A percentile compares a stretch with the other conserved stretches of the same genome.
phyloP scores from a whole-genome alignment of 331 rosid species.

The Rhamnella rubrinervis region DNA sequence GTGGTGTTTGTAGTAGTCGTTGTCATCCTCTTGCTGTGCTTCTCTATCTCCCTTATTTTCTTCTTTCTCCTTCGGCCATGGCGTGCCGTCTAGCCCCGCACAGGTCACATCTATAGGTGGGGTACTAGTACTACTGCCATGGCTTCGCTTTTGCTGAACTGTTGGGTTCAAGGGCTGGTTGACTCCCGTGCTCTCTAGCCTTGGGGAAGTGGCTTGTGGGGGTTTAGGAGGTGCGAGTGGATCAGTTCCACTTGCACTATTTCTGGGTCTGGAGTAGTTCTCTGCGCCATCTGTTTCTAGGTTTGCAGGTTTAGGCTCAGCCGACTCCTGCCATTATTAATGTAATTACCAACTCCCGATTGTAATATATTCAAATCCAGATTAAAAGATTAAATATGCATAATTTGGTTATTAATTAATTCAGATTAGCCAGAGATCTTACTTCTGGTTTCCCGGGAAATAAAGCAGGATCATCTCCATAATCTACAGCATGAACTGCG shows the following conservation, averaged over 20 bases:
- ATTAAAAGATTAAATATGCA: too few relatives aligned
- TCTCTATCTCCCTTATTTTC: slow-evolving; percentile 10
- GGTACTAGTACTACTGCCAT: background rate
- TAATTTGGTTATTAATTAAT: too few relatives aligned
- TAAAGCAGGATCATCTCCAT: slow-evolving; percentile 41
- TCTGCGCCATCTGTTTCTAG: slow-evolving; percentile 6
- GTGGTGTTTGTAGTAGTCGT: slow-evolving; percentile 49
- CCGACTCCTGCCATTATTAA: slow-evolving; percentile 30
- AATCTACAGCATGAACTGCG: slow-evolving; percentile 51
- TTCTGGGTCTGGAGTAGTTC: background rate
- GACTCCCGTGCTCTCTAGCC: slow-evolving; percentile 47
- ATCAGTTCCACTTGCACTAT: slow-evolving; percentile 4
- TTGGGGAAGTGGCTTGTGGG: slow-evolving; percentile 34
- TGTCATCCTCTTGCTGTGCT: slow-evolving; percentile 32
- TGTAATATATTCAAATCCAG: too few relatives aligned
- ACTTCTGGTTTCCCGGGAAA: slow-evolving; percentile 40
- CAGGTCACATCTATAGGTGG: slow-evolving; percentile 41
- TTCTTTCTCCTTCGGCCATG: slow-evolving; percentile 41
- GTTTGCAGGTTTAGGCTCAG: slow-evolving; percentile 7
- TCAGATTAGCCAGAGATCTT: background rate
- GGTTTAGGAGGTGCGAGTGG: slow-evolving; percentile 31
- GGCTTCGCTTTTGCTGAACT: slow-evolving; percentile 47
- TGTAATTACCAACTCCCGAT: too few relatives aligned
- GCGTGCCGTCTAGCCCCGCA: slow-evolving; percentile 61
- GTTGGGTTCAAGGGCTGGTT: slow-evolving; percentile 46